Conservation (phyloP, 2,329 filamentous ascomycete species). For the Pseudocercospora musae region DNA sequence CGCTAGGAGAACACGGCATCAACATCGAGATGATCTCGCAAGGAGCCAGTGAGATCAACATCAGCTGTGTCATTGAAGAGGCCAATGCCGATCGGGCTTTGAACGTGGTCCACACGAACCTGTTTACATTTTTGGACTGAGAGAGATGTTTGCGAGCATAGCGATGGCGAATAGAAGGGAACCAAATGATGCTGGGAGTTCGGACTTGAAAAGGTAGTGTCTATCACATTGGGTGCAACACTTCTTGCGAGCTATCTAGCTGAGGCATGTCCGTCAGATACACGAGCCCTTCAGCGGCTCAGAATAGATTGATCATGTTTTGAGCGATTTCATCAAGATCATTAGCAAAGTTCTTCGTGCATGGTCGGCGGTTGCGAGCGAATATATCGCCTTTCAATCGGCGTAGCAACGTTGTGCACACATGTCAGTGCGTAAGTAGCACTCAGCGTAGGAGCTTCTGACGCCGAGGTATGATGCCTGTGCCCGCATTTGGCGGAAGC, state of each 20-base stretch:
- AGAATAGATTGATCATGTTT: constrained; percentile 11
- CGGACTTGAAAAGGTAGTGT: background rate
- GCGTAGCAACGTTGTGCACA: constrained; percentile 3
- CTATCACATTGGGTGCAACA: background rate
- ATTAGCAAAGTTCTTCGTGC: background rate
- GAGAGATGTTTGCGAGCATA: constrained; percentile 1
- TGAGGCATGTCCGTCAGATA: constrained; percentile 1
- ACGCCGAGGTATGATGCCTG: background rate
- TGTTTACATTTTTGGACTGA: constrained; percentile 90
- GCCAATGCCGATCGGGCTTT: constrained; percentile 87
- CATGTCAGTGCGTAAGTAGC: background rate
- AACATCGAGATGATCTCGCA: constrained; percentile 99
- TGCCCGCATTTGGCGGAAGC: background rate
- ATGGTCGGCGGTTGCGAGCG: background rate
- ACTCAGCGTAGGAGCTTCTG: background rate
- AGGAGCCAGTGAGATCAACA: constrained; percentile 98
- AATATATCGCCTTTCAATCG: background rate
- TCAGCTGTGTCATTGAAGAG: constrained; percentile 94
- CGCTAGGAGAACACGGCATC: constrained; percentile 85
- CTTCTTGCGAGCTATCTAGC: background rate
- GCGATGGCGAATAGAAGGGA: background rate
- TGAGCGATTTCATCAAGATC: background rate
- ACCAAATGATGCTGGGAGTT: background rate
- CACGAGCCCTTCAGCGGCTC: constrained; percentile 2
- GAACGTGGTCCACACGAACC: constrained; percentile 88